phyloP scores from a whole-genome alignment of 140 eudicot genomes.

The Flaveria floridana region DNA sequence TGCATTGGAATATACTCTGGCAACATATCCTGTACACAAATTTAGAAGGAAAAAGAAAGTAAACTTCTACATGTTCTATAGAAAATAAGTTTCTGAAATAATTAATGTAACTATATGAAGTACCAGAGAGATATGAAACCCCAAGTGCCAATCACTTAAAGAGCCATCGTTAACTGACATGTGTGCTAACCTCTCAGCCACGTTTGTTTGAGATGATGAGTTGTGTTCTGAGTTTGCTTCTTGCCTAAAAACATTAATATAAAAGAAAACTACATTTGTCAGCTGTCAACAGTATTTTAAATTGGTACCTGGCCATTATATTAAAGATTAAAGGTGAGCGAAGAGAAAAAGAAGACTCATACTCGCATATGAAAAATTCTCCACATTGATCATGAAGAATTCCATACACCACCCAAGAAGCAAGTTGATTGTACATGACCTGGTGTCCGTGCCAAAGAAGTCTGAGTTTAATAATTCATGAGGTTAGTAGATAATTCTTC shows the following conservation, averaged over 20 bases:
- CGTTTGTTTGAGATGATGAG: constrained; percentile 36
- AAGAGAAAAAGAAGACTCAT: constrained; percentile 8
- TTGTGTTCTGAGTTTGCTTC: constrained; percentile 62
- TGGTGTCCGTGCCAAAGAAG: constrained; percentile 99
- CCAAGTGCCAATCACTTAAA: constrained; percentile 84
- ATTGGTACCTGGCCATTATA: constrained; percentile 2
- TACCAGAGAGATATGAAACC: constrained; percentile 88
- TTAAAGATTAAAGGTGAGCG: not conserved
- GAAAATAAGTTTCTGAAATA: not conserved
- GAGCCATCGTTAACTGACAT: constrained; percentile 69
- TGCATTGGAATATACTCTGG: constrained; percentile 89
- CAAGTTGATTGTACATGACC: constrained; percentile 90
- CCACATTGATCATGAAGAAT: constrained; percentile 87
- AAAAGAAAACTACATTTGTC: constrained; percentile 13
- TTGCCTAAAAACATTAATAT: constrained; percentile 51
- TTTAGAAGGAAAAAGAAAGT: not conserved
- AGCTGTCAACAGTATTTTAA: constrained; percentile 6
- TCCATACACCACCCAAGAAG: constrained; percentile 97
- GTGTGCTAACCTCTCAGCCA: constrained; percentile 57
- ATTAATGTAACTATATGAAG: not conserved
- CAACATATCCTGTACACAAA: constrained; percentile 74
- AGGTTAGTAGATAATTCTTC: not conserved
- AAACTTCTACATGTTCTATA: constrained; percentile 5
- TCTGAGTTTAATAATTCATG: constrained; percentile 35
- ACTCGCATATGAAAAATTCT: constrained; percentile 85